Evolutionary conservation across 345 rosid species (phyloP).

Genomic region (Citrus medica): DNA sequence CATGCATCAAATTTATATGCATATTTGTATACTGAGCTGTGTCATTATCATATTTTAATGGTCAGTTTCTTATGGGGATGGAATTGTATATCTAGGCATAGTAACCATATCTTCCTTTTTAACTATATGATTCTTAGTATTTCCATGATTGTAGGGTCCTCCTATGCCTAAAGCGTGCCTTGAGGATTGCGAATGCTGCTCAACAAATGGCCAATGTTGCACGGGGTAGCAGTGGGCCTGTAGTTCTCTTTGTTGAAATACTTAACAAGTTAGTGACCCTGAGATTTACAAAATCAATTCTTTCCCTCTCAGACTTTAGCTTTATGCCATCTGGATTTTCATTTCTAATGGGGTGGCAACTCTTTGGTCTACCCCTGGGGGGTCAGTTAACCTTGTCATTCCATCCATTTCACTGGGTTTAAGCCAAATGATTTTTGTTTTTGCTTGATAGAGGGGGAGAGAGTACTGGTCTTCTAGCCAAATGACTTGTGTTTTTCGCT

Average conservation of each 20-base stretch:
- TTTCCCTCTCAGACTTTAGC: not conserved
- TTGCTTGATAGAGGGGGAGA: not conserved
- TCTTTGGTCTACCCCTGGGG: not conserved
- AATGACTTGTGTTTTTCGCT: not conserved
- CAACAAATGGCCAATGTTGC: constrained; percentile 81
- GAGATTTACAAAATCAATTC: not conserved
- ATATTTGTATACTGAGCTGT: not conserved
- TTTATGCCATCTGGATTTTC: not conserved
- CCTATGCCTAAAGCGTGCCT: constrained; percentile 78
- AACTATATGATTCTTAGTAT: not conserved
- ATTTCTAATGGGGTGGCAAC: not conserved
- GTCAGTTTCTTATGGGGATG: not conserved
- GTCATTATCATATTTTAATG: not conserved
- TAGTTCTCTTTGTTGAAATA: constrained; percentile 74
- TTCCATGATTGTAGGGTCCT: constrained; percentile 50
- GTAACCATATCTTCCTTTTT: not conserved
- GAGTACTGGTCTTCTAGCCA: not conserved
- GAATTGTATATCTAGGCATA: not conserved
- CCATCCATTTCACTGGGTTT: no score
- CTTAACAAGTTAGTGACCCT: constrained; percentile 65
- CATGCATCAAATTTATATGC: not conserved
- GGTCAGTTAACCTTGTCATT: no score
- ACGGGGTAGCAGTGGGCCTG: constrained; percentile 77
- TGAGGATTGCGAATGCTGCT: constrained; percentile 89
- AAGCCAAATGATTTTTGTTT: no score